These are phyloP conservation scores for Jamesozyma gamospora DNA, from an alignment of 805 yeast species.

Conservation along the genomic window DNA sequence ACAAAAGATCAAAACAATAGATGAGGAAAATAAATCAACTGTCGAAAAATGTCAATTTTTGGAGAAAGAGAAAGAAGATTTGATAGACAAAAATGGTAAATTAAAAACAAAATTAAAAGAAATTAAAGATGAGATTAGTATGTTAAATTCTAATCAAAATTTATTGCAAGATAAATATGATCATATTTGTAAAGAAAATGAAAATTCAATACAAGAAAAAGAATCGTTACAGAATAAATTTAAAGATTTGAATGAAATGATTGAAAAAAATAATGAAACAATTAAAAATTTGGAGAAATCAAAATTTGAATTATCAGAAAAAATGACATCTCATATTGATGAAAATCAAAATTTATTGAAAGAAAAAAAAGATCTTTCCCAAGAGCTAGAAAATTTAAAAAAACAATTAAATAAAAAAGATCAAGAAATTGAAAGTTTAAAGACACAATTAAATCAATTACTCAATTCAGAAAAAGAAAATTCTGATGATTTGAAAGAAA, in stretches of 20 bases:
- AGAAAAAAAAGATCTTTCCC: not conserved
- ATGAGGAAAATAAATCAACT: slow-evolving; percentile 6
- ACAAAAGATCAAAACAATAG: slow-evolving; percentile 6
- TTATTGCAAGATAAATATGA: slow-evolving; percentile 22
- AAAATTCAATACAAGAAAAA: slow-evolving; percentile 2
- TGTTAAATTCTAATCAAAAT: slow-evolving; percentile 23
- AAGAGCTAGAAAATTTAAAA: slow-evolving; percentile 3
- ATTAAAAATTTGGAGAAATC: slow-evolving; percentile 1
- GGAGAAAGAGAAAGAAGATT: slow-evolving; percentile 7
- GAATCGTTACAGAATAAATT: not conserved
- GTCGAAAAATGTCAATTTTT: slow-evolving; percentile 3
- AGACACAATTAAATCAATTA: slow-evolving; percentile 4
- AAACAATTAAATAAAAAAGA: slow-evolving; percentile 4
- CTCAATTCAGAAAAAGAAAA: slow-evolving; percentile 1
- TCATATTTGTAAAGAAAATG: slow-evolving; percentile 10
- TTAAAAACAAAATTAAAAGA: slow-evolving; percentile 15
- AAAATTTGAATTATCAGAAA: not conserved
- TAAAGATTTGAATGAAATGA: not conserved
- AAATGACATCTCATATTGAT: not conserved
- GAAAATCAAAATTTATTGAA: slow-evolving; percentile 1
- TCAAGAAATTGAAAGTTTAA: slow-evolving; percentile 2
- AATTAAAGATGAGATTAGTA: slow-evolving; percentile 19
- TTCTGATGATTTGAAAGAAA: slow-evolving; percentile 4
- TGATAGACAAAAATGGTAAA: slow-evolving; percentile 8
- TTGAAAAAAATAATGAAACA: slow-evolving; percentile 1